Conservation (phyloP, 805 yeast genomes). For the Wickerhamomyces bovis region DNA sequence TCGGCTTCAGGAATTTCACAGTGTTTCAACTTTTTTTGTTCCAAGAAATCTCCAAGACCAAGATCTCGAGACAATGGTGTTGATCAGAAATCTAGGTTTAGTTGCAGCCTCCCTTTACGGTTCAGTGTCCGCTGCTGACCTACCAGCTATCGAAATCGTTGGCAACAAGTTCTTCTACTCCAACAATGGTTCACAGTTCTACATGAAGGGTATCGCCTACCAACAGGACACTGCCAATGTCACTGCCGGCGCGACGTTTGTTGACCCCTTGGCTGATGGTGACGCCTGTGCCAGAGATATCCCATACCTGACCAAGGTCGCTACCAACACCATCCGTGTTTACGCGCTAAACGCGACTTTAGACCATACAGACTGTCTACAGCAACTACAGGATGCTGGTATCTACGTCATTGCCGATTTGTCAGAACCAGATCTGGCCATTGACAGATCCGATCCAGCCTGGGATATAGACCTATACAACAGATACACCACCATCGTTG, state of each 20-base stretch:
- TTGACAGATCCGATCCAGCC: slow-evolving; percentile 54
- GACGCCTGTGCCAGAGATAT: slow-evolving; percentile 64
- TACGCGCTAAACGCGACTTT: slow-evolving; percentile 61
- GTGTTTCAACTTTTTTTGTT: not conserved
- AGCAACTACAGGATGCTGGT: slow-evolving; percentile 61
- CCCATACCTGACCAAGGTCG: slow-evolving; percentile 55
- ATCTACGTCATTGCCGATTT: slow-evolving; percentile 78
- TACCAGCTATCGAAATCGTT: slow-evolving; percentile 63
- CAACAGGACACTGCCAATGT: slow-evolving; percentile 58
- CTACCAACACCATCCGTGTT: slow-evolving; percentile 70
- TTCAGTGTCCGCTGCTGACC: slow-evolving; percentile 33
- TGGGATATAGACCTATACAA: slow-evolving; percentile 60
- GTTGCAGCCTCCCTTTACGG: slow-evolving; percentile 32
- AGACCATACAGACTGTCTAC: slow-evolving; percentile 69
- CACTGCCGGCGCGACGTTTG: slow-evolving; percentile 40
- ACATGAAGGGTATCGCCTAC: slow-evolving; percentile 73
- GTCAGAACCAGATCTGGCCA: slow-evolving; percentile 58
- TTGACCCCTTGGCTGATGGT: slow-evolving; percentile 66
- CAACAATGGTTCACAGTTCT: slow-evolving; percentile 75
- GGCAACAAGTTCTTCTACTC: slow-evolving; percentile 76
- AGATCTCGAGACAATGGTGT: slow-evolving; percentile 20
- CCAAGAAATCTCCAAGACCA: not conserved
- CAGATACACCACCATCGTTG: slow-evolving; percentile 67
- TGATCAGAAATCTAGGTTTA: slow-evolving; percentile 27
- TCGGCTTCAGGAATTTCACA: not conserved